Conservation (phyloP, 139 green algal species). For the Nannochloris sp. region DNA sequence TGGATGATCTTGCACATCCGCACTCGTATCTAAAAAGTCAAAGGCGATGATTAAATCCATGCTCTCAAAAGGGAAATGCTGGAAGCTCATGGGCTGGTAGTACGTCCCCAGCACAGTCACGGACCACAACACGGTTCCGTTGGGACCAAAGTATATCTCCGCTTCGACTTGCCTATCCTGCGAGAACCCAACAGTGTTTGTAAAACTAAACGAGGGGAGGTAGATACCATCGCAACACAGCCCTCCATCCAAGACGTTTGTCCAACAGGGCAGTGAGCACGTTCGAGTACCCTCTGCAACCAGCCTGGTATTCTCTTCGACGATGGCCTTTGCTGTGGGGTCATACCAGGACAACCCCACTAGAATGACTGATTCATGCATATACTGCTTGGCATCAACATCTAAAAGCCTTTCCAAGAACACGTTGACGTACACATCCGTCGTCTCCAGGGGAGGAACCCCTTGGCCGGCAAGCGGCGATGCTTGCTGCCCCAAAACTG, state of each 20-base stretch:
- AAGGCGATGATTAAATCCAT: slow-evolving; percentile 8
- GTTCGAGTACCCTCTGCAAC: not conserved
- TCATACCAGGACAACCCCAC: not conserved
- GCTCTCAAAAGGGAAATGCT: slow-evolving; percentile 7
- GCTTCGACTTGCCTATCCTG: slow-evolving; percentile 15
- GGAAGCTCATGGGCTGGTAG: not conserved
- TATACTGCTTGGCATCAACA: not conserved
- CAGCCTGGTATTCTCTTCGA: not conserved
- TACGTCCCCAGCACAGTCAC: not conserved
- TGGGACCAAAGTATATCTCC: slow-evolving; percentile 5
- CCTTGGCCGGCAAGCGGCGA: not conserved
- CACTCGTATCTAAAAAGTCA: not conserved
- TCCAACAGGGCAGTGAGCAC: not conserved
- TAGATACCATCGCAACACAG: slow-evolving; percentile 21
- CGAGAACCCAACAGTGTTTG: slow-evolving; percentile 25
- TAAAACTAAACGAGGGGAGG: slow-evolving; percentile 40
- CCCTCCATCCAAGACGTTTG: not conserved
- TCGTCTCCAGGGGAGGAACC: not conserved
- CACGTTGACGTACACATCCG: not conserved
- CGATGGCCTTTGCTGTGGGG: not conserved
- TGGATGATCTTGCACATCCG: not conserved
- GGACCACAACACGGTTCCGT: not conserved
- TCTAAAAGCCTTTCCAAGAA: not conserved
- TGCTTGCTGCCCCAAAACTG: not conserved
- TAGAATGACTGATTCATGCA: not conserved